Evolutionary conservation across 495 filamentous ascomycete genomes (phyloP), one percentile per base, ranked within the genome.

Genomic region (Penicillium malachiteum): DNA sequence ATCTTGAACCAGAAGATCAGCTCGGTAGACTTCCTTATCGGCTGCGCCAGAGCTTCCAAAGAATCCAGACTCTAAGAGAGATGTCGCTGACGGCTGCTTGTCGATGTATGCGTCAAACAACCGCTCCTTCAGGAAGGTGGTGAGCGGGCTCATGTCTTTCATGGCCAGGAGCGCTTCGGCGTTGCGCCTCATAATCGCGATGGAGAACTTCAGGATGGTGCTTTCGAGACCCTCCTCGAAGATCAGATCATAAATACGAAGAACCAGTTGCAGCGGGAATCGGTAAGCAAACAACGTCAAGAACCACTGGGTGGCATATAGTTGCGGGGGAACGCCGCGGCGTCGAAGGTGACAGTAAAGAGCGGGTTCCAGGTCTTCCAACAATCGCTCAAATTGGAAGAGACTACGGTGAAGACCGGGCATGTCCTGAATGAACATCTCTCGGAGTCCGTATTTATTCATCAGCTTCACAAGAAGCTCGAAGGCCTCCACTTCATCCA

Each of bases 301-400:
- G 71, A 97, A 97, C 94, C 94, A 99, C 69, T 97, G 94, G 0
- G 94, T 97, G 41, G 94, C 94, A 67, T 99, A 99, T 8, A 99
- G 78, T 61, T 96, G 88, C 0, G 95, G 91, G 40, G 87, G 86
- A 37, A 97, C 94, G 21, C 88, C 86, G 41, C 90, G 87, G 50
- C 94, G 86, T 57, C 88, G 87, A 40, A 99, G 84, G 73, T 99
- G 94, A 68, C 94, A 97, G 71, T 94, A 97, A 3, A 97, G 80
- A 30, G 91, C 91, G 1, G 94, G 94, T 62, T 97, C 93, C 39
- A 93, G 74, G 64, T 99, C 94, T 73, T 99, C 94, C 13, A 99
- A 81, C 5, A 97, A 78, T 37, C 94, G 86, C 75, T 96, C 93
- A 66, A 97, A 97, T 62, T 96, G 91, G 66, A 94, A 96, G 9